Conservation (phyloP, 768 basidiomycete species). For the Leccinum pellstonianum region DNA sequence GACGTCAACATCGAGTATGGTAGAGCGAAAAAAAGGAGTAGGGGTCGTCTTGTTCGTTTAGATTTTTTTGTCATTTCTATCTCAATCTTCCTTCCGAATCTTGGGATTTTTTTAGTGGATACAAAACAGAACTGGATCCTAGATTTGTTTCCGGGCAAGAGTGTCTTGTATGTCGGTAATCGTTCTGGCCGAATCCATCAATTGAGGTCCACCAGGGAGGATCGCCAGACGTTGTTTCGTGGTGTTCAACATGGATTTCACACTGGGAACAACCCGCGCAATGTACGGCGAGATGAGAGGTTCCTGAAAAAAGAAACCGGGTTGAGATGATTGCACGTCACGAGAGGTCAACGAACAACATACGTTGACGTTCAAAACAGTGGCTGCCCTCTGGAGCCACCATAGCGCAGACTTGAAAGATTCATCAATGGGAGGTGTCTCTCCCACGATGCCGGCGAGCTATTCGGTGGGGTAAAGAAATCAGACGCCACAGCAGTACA, state of each 20-base stretch:
- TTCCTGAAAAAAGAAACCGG: constrained; percentile 44
- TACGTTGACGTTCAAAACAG: constrained; percentile 71
- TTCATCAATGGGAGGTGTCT: constrained; percentile 76
- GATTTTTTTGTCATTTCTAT: not conserved
- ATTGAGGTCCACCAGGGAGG: constrained; percentile 67
- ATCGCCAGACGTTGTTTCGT: constrained; percentile 80
- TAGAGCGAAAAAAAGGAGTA: not conserved
- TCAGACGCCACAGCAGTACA: constrained; percentile 4
- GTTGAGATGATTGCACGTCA: not conserved
- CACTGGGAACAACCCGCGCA: constrained; percentile 75
- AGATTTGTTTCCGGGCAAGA: constrained; percentile 46
- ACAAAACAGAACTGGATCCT: constrained; percentile 1
- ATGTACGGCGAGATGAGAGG: constrained; percentile 81
- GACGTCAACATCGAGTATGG: constrained; percentile 1
- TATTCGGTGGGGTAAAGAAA: constrained; percentile 26
- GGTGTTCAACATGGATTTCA: constrained; percentile 71
- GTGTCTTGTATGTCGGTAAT: constrained; percentile 77
- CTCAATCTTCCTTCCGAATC: not conserved
- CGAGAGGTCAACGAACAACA: constrained; percentile 19
- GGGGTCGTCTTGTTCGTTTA: not conserved
- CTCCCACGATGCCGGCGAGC: constrained; percentile 73
- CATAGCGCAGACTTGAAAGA: constrained; percentile 78
- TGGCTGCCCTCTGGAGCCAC: constrained; percentile 81
- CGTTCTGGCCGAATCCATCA: constrained; percentile 65
- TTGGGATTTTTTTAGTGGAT: not conserved